A percentile compares a stretch with the other conserved stretches of the same genome.
Evolutionary conservation across 2,329 filamentous ascomycete genomes (phyloP).

Genomic region (Fusarium camptoceras): DNA sequence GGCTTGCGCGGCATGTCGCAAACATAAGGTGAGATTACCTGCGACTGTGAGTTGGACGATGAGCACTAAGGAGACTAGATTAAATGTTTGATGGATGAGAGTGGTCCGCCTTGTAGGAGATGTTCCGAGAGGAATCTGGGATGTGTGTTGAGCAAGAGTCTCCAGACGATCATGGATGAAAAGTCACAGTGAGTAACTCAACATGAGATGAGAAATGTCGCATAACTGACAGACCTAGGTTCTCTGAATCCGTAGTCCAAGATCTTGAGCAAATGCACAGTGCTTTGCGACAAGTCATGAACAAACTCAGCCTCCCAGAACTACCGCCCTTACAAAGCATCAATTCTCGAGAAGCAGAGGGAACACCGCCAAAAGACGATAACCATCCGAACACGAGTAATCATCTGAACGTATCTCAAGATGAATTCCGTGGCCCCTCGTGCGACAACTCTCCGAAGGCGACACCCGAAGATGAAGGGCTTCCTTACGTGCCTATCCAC

Average conservation of each 20-base stretch:
- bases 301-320: conserved; percentile 44
- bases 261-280: conserved; percentile 45
- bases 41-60: rapidly evolving
- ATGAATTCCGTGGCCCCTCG: conserved; percentile 42
- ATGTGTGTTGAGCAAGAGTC: conserved; percentile 56
- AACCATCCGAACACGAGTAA: conserved; percentile 11
- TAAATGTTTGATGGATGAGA: conserved; percentile 57
- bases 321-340: conserved; percentile 38
- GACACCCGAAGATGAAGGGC: conserved; percentile 50
- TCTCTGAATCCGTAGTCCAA: conserved; percentile 39
- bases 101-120: conserved; percentile 54
- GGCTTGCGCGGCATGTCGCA: conserved; percentile 56
- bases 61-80: conserved; percentile 46
- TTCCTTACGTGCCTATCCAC: conserved; percentile 55
- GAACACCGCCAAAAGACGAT: conserved; percentile 42
- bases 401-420: conserved; percentile 25
- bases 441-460: conserved; percentile 48
- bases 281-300: conserved; percentile 43
- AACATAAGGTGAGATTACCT: conserved; percentile 52
- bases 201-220: background rate
- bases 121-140: conserved; percentile 53
- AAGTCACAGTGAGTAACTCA: conserved; percentile 49
- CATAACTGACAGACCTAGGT: background rate
- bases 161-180: conserved; percentile 57
- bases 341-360: conserved; percentile 39